These are phyloP conservation scores for Quillaja saponaria DNA, from an alignment of 306 rosid species.

Conservation along the genomic window DNA sequence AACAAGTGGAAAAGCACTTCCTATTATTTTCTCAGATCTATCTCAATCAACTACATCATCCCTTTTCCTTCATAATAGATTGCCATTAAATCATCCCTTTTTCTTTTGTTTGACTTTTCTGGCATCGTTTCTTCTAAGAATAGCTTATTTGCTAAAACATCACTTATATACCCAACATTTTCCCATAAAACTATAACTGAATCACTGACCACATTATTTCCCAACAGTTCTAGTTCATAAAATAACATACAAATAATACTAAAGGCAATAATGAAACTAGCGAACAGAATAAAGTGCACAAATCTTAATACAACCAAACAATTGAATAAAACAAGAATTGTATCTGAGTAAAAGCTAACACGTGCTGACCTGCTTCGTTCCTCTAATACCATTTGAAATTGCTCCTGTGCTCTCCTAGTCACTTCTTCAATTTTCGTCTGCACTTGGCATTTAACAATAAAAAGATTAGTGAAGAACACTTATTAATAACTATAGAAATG, in stretches of 20 bases:
- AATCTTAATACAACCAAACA: conserved; percentile 14
- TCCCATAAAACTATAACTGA: conserved; percentile 1
- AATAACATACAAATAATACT: neutral
- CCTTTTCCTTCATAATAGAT: too few species aligned
- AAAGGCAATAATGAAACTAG: conserved; percentile 8
- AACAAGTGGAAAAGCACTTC: too few species aligned
- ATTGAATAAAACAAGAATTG: conserved; percentile 3
- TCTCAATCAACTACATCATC: too few species aligned
- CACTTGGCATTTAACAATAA: conserved; percentile 25
- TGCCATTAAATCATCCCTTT: too few species aligned
- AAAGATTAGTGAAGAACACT: conserved; percentile 13
- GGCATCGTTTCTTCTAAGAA: neutral
- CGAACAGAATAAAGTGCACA: conserved; percentile 5
- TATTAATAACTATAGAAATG: neutral
- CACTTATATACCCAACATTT: conserved; percentile 24
- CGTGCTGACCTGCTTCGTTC: conserved; percentile 76
- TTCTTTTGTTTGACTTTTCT: too few species aligned
- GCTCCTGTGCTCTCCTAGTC: conserved; percentile 96
- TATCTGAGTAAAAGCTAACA: neutral
- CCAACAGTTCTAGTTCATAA: neutral
- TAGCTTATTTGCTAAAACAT: conserved; percentile 2
- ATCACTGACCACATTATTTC: neutral
- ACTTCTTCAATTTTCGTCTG: conserved; percentile 90
- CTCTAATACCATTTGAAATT: conserved; percentile 89
- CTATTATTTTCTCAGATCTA: too few species aligned